phyloP scores from a whole-genome alignment of 306 rosid genomes.

The Abrus precatorius region DNA sequence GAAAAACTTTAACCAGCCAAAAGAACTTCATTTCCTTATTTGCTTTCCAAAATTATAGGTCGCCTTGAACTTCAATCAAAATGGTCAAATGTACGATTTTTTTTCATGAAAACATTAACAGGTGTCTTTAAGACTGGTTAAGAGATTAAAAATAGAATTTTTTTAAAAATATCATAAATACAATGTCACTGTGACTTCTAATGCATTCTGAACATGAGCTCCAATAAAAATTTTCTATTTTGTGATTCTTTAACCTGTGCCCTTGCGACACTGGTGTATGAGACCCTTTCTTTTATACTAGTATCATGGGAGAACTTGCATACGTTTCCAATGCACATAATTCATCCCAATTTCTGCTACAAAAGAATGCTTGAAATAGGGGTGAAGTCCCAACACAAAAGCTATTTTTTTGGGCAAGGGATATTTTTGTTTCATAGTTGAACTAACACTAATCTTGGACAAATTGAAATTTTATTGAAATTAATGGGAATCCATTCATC shows the following conservation, averaged over 20 bases:
- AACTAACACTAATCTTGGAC: neutral
- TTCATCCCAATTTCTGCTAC: neutral
- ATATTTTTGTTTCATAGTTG: neutral
- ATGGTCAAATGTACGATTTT: neutral
- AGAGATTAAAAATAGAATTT: too few relatives aligned
- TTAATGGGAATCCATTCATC: neutral
- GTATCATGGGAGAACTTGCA: neutral
- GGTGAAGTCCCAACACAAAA: too few relatives aligned
- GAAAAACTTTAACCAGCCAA: neutral
- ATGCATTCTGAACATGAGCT: too few relatives aligned
- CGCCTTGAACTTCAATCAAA: neutral
- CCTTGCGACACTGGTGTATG: too few relatives aligned
- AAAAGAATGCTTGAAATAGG: neutral
- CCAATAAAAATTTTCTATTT: too few relatives aligned
- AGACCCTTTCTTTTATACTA: neutral
- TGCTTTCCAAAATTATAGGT: neutral
- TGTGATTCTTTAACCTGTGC: too few relatives aligned
- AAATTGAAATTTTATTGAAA: neutral
- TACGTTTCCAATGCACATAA: neutral
- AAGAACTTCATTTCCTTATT: neutral
- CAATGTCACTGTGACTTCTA: too few relatives aligned
- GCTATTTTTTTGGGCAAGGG: neutral
- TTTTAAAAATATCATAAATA: too few relatives aligned
- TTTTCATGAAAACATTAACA: too few relatives aligned
- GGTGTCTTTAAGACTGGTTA: too few relatives aligned